These are phyloP conservation scores for Cephaloascus albidus DNA, from an alignment of 805 yeast species.

Conservation along the genomic window DNA sequence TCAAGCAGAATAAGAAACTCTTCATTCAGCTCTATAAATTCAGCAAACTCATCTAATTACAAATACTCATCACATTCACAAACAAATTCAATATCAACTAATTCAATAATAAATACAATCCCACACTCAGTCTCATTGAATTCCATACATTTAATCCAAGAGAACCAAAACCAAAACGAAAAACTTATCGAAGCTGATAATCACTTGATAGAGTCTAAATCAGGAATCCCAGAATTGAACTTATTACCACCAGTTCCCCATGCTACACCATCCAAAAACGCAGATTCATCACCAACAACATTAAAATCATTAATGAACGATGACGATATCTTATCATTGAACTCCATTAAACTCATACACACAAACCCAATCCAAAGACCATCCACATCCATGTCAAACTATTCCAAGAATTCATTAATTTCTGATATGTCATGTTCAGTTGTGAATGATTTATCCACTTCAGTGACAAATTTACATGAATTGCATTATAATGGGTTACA, in stretches of 20 bases:
- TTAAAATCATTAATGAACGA: not conserved
- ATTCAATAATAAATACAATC: not conserved
- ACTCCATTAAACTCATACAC: not conserved
- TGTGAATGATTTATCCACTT: too few relatives aligned
- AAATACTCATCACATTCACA: not conserved
- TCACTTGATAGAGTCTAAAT: not conserved
- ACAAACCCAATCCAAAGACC: not conserved
- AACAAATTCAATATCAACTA: not conserved
- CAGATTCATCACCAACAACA: not conserved
- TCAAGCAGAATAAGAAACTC: not conserved
- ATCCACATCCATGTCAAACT: not conserved
- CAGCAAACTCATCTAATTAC: not conserved
- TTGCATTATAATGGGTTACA: not conserved
- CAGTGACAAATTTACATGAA: not conserved
- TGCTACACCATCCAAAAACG: not conserved
- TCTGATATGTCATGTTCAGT: not conserved
- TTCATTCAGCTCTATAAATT: not conserved
- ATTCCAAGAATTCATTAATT: not conserved
- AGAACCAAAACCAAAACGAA: not conserved
- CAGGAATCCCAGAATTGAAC: not conserved
- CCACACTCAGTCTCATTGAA: not conserved
- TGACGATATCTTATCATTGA: not conserved
- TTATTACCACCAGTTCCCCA: not conserved
- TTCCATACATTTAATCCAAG: not conserved
- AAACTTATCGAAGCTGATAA: not conserved